phyloP scores from a whole-genome alignment of 371 early-diverging fungal species.

The Circinella umbellata region DNA sequence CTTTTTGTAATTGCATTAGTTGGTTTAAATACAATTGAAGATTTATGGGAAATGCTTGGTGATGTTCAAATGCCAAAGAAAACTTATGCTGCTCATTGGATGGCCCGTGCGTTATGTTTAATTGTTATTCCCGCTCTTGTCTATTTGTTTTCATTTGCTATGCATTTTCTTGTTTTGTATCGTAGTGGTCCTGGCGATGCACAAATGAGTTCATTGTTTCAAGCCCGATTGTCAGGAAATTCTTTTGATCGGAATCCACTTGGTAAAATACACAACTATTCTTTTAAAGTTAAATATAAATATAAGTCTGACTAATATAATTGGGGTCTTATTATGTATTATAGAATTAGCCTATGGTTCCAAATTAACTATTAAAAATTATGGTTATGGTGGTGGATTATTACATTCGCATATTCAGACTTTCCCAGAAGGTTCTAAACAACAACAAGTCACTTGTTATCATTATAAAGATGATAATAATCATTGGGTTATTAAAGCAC shows the following conservation, averaged over 20 bases:
- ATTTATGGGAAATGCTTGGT: conserved; percentile 93
- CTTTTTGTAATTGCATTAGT: conserved; percentile 94
- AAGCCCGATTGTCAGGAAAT: conserved; percentile 91
- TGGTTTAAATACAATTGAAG: conserved; percentile 94
- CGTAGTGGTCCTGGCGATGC: conserved; percentile 95
- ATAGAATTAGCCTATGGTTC: conserved; percentile 95
- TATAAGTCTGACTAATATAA: not conserved
- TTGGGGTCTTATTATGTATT: not conserved
- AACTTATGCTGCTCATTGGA: conserved; percentile 79
- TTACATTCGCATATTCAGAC: conserved; percentile 97
- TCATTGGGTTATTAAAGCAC: conserved; percentile 80
- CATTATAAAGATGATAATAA: conserved; percentile 98
- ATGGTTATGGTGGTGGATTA: conserved; percentile 91
- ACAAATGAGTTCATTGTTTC: conserved; percentile 98
- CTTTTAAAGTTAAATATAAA: too few relatives aligned
- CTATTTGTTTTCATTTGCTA: conserved; percentile 87
- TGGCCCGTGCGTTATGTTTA: conserved; percentile 78
- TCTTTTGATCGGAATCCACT: conserved; percentile 82
- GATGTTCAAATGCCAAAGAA: conserved; percentile 78
- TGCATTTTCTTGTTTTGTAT: conserved; percentile 94
- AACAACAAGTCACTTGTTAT: conserved; percentile 99
- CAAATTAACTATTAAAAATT: conserved; percentile 88
- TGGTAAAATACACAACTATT: conserved; percentile 50
- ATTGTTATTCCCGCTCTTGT: conserved; percentile 88
- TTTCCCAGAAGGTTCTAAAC: conserved; percentile 93